phyloP scores from a whole-genome alignment of 2,329 filamentous ascomycete genomes.

The Paraconiothyrium sp. region DNA sequence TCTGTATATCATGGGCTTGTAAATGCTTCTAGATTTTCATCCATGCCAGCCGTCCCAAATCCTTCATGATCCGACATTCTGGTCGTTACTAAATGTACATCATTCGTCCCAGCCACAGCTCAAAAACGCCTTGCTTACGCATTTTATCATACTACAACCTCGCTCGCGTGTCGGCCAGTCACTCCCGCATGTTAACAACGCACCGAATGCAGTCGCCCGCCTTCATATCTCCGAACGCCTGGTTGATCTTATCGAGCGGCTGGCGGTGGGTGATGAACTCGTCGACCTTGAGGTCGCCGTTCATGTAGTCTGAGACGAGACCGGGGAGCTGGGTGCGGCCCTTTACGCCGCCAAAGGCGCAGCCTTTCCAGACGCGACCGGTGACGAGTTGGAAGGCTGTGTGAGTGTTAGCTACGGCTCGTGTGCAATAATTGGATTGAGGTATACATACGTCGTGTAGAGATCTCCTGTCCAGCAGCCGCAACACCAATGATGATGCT shows the following conservation, averaged over 20 bases:
- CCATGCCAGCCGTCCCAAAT: background rate
- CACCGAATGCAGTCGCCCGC: conserved; percentile 95
- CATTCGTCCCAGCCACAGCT: background rate
- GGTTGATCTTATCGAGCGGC: conserved; percentile 83
- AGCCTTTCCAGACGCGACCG: conserved; percentile 96
- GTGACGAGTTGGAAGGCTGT: conserved; percentile 98
- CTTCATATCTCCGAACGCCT: conserved; percentile 93
- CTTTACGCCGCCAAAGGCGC: conserved; percentile 98
- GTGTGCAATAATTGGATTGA: background rate
- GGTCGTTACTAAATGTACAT: background rate
- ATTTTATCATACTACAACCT: background rate
- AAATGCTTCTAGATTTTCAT: background rate
- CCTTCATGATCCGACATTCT: background rate
- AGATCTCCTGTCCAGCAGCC: conserved; percentile 94
- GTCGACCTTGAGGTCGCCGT: conserved; percentile 92
- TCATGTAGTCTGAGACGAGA: conserved; percentile 89
- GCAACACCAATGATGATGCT: conserved; percentile 98
- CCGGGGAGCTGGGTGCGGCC: conserved; percentile 89
- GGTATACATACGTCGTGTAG: conserved; percentile 80
- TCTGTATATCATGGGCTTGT: no score
- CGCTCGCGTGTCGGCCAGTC: conserved; percentile 16
- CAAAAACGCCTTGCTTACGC: background rate
- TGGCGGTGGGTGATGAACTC: conserved; percentile 99
- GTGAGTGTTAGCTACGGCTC: conserved; percentile 16
- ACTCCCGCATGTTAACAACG: conserved; percentile 74